phyloP scores from a whole-genome alignment of 2,329 filamentous ascomycete genomes.

The Thielaviopsis punctulata region DNA sequence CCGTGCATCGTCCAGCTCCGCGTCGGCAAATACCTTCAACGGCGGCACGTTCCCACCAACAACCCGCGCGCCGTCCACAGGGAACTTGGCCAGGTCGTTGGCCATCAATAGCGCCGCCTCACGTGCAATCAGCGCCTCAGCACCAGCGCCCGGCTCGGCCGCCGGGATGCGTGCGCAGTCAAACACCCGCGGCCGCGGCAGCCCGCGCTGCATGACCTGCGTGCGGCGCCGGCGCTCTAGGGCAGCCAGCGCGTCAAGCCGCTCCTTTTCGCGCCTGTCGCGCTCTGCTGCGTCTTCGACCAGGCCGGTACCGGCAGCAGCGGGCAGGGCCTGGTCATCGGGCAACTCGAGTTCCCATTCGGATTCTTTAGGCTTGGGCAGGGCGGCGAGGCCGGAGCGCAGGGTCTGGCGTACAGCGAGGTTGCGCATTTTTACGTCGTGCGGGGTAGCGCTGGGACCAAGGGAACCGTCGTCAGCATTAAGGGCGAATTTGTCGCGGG shows the following conservation, averaged over 20 bases:
- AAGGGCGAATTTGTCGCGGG: conserved; percentile 70
- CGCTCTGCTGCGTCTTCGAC: conserved; percentile 50
- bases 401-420: conserved; percentile 51
- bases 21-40: conserved; percentile 51
- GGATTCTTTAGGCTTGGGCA: conserved; percentile 82
- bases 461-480: conserved; percentile 56
- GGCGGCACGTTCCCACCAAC: conserved; percentile 40
- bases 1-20: conserved; percentile 55
- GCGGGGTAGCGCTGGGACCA: conserved; percentile 51
- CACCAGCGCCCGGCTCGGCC: conserved; percentile 35
- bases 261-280: conserved; percentile 60
- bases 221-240: conserved; percentile 70
- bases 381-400: conserved; percentile 53
- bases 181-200: conserved; percentile 61
- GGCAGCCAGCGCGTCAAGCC: conserved; percentile 54
- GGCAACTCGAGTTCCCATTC: conserved; percentile 91
- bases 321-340: conserved; percentile 53
- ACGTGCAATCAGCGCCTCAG: conserved; percentile 51
- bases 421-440: conserved; percentile 56
- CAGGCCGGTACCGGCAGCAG: conserved; percentile 28
- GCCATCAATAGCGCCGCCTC: conserved; percentile 70
- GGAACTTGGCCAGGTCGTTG: conserved; percentile 61
- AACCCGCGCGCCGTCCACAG: conserved; percentile 51
- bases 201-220: conserved; percentile 71
- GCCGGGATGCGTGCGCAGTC: conserved; percentile 50